Base-by-base conservation (phyloP, 2,329 filamentous ascomycete species). In the Bipolaris gigantea region DNA sequence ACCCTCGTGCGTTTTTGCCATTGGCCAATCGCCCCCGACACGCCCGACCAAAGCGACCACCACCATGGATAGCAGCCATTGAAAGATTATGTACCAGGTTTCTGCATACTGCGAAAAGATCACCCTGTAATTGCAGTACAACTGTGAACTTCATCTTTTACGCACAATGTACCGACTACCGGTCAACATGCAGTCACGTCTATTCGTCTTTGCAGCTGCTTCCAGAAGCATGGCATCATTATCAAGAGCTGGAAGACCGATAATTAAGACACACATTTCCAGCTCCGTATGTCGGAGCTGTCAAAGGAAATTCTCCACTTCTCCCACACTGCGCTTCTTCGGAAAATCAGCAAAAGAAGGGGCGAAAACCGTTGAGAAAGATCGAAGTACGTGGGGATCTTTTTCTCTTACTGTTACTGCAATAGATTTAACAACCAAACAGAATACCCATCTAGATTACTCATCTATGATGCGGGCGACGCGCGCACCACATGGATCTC, bases 381-480 rank as follows among this genome's bases (percentile, higher is more conserved):
- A 65, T 5, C 57, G 61, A 36, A 64, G 70, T 72, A 54, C 32
- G 61, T 43, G 10, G n/a, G 4, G 1, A 0, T 2, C 10, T 11
- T 4, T 11, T n/a, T 8, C 21, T 2, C 9, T 9, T 9, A 13
- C 3, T 4, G 10, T 4, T 5, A 16, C 5, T 27, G n/a, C 16
- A 16, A 32, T 11, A 11, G 21, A 21, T 51, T 51, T 59, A 41
- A 60, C 21, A 13, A 3, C 7, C 5, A 0, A 25, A 57, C 57
- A 64, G 59, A 70, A 67, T 64, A 69, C 63, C 43, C 61, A 43
- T 56, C 63, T 50, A 51, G 57, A 13, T 57, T 75, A 6, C 50
- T 71, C 40, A 74, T 75, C 23, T 75, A 75, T 49, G 65, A 74
- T 60, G 71, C 73, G 7, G 73, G 73, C 30, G 68, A 72, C 19